Evolutionary conservation across 2,329 filamentous ascomycete genomes (phyloP).

Genomic region (Fusarium neocosmosporiellum): DNA sequence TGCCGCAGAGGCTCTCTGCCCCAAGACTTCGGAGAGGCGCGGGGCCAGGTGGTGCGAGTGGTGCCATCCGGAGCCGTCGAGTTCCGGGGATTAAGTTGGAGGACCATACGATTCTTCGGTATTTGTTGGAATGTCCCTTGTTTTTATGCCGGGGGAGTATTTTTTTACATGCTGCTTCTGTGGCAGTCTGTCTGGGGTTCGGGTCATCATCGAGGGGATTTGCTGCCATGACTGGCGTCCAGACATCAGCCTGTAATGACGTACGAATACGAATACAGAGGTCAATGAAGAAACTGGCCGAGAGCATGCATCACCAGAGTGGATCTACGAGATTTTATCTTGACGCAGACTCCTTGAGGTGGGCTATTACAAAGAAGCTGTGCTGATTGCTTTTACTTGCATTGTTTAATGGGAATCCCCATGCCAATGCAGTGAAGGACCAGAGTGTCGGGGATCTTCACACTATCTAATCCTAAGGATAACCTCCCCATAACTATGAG

Average conservation of each 20-base stretch:
- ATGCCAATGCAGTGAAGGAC: too few species aligned
- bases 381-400: neutral
- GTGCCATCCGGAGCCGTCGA: constrained; percentile 40
- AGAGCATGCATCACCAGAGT: neutral
- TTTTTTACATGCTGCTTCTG: constrained; percentile 12
- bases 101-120: constrained; percentile 44
- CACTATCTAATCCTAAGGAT: neutral
- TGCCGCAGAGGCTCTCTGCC: neutral
- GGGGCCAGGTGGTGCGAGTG: constrained; percentile 38
- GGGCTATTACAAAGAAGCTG: neutral
- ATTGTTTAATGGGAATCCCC: neutral
- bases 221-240: neutral
- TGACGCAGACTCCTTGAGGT: neutral
- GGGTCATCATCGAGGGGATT: neutral
- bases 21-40: constrained; percentile 29
- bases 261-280: constrained; percentile 36
- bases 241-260: neutral
- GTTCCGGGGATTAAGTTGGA: constrained; percentile 35
- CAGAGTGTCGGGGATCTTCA: too few species aligned
- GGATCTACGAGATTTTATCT: neutral
- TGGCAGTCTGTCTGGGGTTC: neutral
- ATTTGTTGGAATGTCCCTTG: constrained; percentile 32
- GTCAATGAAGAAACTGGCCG: neutral
- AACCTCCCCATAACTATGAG: neutral
- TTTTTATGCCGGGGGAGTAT: neutral